These are phyloP conservation scores for Ophiostoma piceae DNA, from an alignment of 2,329 filamentous ascomycete species.

Conservation along the genomic window DNA sequence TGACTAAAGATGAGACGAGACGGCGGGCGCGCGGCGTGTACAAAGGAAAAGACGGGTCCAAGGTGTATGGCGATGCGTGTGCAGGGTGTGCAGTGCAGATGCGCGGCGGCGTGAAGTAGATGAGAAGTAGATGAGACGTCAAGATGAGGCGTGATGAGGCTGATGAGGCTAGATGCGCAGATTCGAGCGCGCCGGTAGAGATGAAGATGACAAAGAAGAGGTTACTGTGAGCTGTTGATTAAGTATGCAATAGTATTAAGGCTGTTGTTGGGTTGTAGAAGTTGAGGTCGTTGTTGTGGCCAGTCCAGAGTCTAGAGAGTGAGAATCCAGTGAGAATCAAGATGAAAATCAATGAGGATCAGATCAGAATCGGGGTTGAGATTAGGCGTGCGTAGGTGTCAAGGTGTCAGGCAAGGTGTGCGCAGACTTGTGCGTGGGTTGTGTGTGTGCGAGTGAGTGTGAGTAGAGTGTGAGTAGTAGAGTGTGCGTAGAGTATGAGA, in stretches of 20 bases:
- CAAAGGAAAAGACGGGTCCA: neutral
- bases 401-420: conserved; percentile 1
- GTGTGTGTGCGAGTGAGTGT: neutral
- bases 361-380: neutral
- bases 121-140: neutral
- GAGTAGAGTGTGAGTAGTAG: neutral
- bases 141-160: neutral
- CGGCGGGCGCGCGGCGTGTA: neutral
- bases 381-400: neutral
- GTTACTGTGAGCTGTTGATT: neutral
- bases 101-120: neutral
- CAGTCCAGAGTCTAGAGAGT: neutral
- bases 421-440: neutral
- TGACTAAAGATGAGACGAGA: neutral
- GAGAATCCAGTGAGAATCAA: neutral
- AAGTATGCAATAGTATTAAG: neutral
- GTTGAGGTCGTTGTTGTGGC: neutral
- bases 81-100: neutral
- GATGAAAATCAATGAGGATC: too few relatives aligned
- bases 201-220: neutral
- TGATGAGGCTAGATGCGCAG: neutral
- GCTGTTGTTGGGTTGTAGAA: neutral
- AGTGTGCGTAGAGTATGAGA: neutral
- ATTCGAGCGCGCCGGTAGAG: neutral
- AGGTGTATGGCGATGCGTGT: neutral